Percentiles rank a stretch among this genome's conserved stretches.
Conservation (phyloP, 345 rosid species). For the Jatropha curcas region DNA sequence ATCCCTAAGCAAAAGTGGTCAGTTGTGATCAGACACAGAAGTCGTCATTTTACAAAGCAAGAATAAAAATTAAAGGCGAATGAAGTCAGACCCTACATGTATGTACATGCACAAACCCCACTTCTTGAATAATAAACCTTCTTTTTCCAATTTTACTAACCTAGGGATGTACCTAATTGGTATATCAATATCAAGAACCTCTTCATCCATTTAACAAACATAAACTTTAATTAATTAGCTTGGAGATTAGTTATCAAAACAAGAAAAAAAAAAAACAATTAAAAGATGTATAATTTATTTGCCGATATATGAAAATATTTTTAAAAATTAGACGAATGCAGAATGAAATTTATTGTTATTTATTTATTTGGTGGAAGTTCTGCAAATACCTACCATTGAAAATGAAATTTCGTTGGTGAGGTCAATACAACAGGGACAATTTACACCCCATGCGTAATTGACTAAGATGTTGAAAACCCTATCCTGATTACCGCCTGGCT, state of each 20-base stretch:
- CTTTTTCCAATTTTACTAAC: neutral
- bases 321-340: no score
- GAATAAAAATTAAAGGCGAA: neutral
- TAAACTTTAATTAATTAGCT: neutral
- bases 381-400: slow-evolving; percentile 2
- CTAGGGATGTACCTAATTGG: no score
- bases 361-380: neutral
- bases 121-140: neutral
- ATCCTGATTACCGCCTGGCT: slow-evolving; percentile 23
- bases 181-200: no score
- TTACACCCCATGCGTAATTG: slow-evolving; percentile 15
- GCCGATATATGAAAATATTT: no score
- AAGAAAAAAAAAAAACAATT: no score
- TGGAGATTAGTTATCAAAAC: neutral
- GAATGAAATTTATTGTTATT: no score
- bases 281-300: no score
- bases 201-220: neutral
- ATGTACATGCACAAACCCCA: neutral
- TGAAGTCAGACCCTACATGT: slow-evolving; percentile 20
- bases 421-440: slow-evolving; percentile 22
- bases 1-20: slow-evolving; percentile 12
- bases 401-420: slow-evolving; percentile 24
- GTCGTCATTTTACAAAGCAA: slow-evolving; percentile 20
- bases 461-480: slow-evolving; percentile 14
- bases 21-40: neutral